Conservation (phyloP, 176 grass and related monocot species). For the Secale cereale region DNA sequence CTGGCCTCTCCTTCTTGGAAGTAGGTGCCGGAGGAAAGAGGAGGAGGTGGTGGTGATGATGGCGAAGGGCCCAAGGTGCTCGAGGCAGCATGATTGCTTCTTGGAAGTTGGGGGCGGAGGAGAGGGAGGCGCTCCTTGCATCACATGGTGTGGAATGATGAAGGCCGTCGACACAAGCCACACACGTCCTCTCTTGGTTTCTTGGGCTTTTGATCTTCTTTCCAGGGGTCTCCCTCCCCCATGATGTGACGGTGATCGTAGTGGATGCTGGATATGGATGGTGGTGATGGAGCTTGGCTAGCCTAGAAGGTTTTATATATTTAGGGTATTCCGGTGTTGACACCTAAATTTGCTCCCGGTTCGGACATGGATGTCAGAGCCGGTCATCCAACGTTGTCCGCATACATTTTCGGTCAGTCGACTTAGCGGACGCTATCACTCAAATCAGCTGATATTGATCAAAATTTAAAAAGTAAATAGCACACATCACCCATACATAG, state of each 20-base stretch:
- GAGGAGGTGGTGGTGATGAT: constrained; percentile 43
- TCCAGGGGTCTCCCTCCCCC: constrained; percentile 23
- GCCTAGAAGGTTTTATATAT: constrained; percentile 6
- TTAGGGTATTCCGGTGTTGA: constrained; percentile 38
- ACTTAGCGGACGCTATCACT: too few species aligned
- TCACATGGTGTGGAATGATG: constrained; percentile 58
- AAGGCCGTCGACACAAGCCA: constrained; percentile 36
- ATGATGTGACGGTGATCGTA: constrained; percentile 30
- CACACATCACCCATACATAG: too few species aligned
- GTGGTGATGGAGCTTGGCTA: constrained; percentile 14
- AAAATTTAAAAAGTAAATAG: too few species aligned
- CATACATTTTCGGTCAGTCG: too few species aligned
- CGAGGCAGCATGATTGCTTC: constrained; percentile 56
- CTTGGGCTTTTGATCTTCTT: constrained; percentile 42
- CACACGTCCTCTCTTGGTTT: constrained; percentile 40
- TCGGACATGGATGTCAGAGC: too few species aligned
- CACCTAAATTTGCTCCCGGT: too few species aligned
- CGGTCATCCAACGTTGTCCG: too few species aligned
- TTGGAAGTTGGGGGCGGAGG: constrained; percentile 45
- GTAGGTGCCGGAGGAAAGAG: constrained; percentile 29
- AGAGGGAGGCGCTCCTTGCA: constrained; percentile 20
- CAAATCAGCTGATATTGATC: too few species aligned
- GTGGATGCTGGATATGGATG: constrained; percentile 8
- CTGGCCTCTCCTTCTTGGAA: constrained; percentile 40
- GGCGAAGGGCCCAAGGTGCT: constrained; percentile 45